Percentiles rank a stretch among this genome's conserved stretches.
phyloP scores from a whole-genome alignment of 768 basidiomycete genomes.

The Megacollybia marginata region DNA sequence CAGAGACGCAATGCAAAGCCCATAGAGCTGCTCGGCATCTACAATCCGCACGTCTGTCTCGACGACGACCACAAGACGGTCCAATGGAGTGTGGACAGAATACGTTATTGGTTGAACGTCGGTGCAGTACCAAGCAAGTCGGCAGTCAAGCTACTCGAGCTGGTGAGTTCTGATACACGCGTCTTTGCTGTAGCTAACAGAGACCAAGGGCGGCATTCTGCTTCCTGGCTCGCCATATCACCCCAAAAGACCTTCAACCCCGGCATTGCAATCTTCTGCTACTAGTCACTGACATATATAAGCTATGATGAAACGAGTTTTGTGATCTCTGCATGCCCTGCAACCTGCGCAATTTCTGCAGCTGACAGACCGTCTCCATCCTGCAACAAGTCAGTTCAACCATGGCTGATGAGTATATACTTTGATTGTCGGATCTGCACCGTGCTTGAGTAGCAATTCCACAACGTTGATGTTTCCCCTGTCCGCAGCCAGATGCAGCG shows the following conservation, averaged over 20 bases:
- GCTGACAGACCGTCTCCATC: slow-evolving; percentile 62
- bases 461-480: slow-evolving; percentile 60
- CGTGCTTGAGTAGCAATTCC: slow-evolving; percentile 48
- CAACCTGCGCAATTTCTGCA: slow-evolving; percentile 49
- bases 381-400: slow-evolving; percentile 25
- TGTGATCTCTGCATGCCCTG: slow-evolving; percentile 50
- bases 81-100: slow-evolving; percentile 87
- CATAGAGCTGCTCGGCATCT: slow-evolving; percentile 80
- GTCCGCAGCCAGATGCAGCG: slow-evolving; percentile 83
- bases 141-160: slow-evolving; percentile 68
- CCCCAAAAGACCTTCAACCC: slow-evolving; percentile 19
- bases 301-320: slow-evolving; percentile 16
- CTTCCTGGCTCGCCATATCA: slow-evolving; percentile 51
- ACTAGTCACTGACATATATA: too few species aligned
- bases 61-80: slow-evolving; percentile 61
- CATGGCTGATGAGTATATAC: slow-evolving; percentile 25
- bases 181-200: not conserved
- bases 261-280: too few species aligned
- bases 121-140: slow-evolving; percentile 80
- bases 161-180: slow-evolving; percentile 46
- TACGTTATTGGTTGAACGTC: slow-evolving; percentile 81
- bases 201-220: slow-evolving; percentile 53
- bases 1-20: slow-evolving; percentile 78
- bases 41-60: slow-evolving; percentile 57
- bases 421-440: slow-evolving; percentile 59